Evolutionary conservation across 31 red algal species (phyloP), one percentile per base, ranked within the genome.

Genomic region (Asparagopsis taxiformis): DNA sequence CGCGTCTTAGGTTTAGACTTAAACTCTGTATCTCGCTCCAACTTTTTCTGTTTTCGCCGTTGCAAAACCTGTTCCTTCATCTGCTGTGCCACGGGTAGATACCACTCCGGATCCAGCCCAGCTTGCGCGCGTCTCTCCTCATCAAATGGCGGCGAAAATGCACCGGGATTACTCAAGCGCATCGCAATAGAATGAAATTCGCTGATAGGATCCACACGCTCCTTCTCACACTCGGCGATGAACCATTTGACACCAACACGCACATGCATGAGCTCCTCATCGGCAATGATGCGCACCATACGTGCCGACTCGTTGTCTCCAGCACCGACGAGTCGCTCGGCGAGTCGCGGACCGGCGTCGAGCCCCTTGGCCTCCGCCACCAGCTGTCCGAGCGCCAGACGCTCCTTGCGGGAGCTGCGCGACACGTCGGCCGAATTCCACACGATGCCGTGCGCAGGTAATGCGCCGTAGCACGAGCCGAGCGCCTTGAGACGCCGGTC

Each of bases 231-330:
- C 35, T 81, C 77, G 29, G 43, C 68, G 26, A 94, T 19, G 74
- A 88, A 95, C 91, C 84, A 89, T 39, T 77, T 71, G n/a, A 89
- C 78, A 49, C 91, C 91, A 23, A 87, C 55, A 8, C 56, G n/a
- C 0, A 95, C 91, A 71, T 95, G 91, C 3, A 52, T 19, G 36
- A 95, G 38, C 62, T 95, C 91, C 44, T 95, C 91, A 43, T 70
- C 72, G 2, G 80, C 74, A 49, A 95, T 95, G 11, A 44, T n/a
- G 1, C 41, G 38, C 9, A 95, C 84, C 31, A 89, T 67, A 0
- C 41, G 74, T 4, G 84, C 91, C 3, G 67, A 70, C 30, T 77
- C 51, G 15, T 76, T 82, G 43, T 83, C 84, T 1, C 85, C 79
- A 6, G 11, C 8, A 31, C 84, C 85, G 6, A 55, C n/a, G 21